Evolutionary conservation across 805 yeast species (phyloP).

Genomic region (Kodamaea kakaduensis): DNA sequence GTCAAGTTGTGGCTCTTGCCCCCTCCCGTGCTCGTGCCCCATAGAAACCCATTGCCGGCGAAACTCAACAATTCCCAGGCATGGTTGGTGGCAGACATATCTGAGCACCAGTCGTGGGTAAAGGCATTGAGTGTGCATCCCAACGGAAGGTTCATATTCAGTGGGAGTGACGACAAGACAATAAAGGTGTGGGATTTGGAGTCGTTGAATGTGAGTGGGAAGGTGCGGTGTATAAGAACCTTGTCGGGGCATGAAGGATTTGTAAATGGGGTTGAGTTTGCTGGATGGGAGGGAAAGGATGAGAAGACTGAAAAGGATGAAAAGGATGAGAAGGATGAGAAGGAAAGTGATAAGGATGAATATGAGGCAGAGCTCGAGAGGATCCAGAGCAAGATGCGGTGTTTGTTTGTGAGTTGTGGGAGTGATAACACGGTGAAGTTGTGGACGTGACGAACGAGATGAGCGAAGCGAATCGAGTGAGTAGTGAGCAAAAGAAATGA

Average conservation of each 20-base stretch:
- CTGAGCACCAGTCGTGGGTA: constrained; percentile 88
- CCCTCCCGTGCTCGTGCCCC: constrained; percentile 53
- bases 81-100: constrained; percentile 49
- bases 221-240: constrained; percentile 43
- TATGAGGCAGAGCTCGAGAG: constrained; percentile 20
- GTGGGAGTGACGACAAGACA: constrained; percentile 76
- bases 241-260: constrained; percentile 72
- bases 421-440: constrained; percentile 53
- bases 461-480: background rate
- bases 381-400: constrained; percentile 50
- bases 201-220: constrained; percentile 33
- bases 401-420: constrained; percentile 61
- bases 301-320: constrained; percentile 2
- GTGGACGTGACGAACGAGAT: constrained; percentile 40
- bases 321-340: constrained; percentile 10
- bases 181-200: constrained; percentile 75
- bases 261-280: constrained; percentile 58
- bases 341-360: constrained; percentile 6
- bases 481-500: too few relatives aligned
- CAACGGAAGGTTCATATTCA: constrained; percentile 61
- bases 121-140: constrained; percentile 69
- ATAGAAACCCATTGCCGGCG: constrained; percentile 54
- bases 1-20: constrained; percentile 78
- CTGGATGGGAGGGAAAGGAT: constrained; percentile 26
- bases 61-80: constrained; percentile 54